These are phyloP conservation scores for Cladosporium sp. DNA, from an alignment of 2,329 filamentous ascomycete genomes.

Conservation along the genomic window DNA sequence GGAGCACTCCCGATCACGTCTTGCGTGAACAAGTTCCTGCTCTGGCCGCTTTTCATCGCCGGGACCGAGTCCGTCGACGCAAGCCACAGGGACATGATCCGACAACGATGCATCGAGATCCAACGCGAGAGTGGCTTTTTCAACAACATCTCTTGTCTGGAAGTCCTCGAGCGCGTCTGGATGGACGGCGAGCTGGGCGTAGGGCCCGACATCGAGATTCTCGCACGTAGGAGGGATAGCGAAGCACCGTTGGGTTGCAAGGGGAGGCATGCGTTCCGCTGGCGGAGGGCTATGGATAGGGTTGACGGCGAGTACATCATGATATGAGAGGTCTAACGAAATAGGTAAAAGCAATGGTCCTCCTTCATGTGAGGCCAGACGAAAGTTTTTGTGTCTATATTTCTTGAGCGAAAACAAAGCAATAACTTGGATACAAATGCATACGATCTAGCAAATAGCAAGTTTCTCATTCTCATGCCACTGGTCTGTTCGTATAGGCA, in stretches of 20 bases:
- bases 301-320: constrained; percentile 50
- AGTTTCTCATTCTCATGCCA: too few relatives aligned
- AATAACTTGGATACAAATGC: too few relatives aligned
- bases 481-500: neutral
- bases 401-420: too few relatives aligned
- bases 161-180: constrained; percentile 85
- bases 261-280: constrained; percentile 39
- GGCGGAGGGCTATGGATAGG: constrained; percentile 49
- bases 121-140: constrained; percentile 87
- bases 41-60: constrained; percentile 90
- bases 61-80: constrained; percentile 85
- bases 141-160: constrained; percentile 84
- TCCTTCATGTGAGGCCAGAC: constrained; percentile 1
- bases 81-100: constrained; percentile 72
- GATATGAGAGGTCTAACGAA: constrained; percentile 33
- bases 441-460: too few relatives aligned
- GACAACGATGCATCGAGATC: constrained; percentile 77
- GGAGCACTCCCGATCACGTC: constrained; percentile 69
- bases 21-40: constrained; percentile 77
- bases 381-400: constrained; percentile 1
- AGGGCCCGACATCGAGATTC: constrained; percentile 24
- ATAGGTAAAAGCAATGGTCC: neutral
- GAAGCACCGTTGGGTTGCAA: constrained; percentile 16
- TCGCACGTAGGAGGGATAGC: constrained; percentile 19
- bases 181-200: constrained; percentile 30